Base-by-base conservation (phyloP, 2,329 filamentous ascomycete genomes). In the Phaeosphaeriaceae sp. region DNA sequence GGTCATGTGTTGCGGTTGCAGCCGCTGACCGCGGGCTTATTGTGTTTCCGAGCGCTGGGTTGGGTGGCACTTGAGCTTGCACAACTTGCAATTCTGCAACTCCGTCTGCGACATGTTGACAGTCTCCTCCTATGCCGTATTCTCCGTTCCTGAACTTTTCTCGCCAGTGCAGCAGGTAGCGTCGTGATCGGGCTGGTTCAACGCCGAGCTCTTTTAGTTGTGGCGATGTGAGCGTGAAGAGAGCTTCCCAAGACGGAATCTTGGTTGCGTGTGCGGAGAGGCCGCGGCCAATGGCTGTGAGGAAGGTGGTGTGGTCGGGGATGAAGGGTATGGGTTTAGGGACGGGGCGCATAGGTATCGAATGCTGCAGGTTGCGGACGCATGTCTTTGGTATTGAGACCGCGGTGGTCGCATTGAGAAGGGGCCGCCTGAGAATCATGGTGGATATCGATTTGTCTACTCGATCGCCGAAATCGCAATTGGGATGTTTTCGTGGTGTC, bases 211-310 rank as follows among this genome's bases (percentile, higher is more conserved):
- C 75, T 65, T 89, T 88, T 65, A 99, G 84, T 79, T 98, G 89
- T 46, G 84, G 77, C 19, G 91, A 92, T 21, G 87, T 89, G 63
- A 95, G 84, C 47, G 89, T 89, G 84, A 98, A 98, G 47, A 99
- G 87, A 6, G 91, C 87, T 53, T 95, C 90, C 95, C 95, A 98
- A 11, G 90, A 89, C 2, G 91, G 88, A 69, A 99, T 92, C 79
- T 98, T 98, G 79, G 87, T 84, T 49, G 90, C 86, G 81, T 97
- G 92, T 73, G 90, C 88, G 72, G 86, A 88, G 70, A 97, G 88
- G 69, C 89, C 89, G 63, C 95, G 93, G 68, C 95, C 95, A 79
- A 98, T 97, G 58, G 97, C 84, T 36, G 86, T 92, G 62, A 98
- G 89, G 79, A 99, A 97, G 17, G 93, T 95, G 68, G 85, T 76